Evolutionary conservation across 345 rosid species (phyloP), one percentile per base, ranked within the genome.

Genomic region (Hevea brasiliensis): DNA sequence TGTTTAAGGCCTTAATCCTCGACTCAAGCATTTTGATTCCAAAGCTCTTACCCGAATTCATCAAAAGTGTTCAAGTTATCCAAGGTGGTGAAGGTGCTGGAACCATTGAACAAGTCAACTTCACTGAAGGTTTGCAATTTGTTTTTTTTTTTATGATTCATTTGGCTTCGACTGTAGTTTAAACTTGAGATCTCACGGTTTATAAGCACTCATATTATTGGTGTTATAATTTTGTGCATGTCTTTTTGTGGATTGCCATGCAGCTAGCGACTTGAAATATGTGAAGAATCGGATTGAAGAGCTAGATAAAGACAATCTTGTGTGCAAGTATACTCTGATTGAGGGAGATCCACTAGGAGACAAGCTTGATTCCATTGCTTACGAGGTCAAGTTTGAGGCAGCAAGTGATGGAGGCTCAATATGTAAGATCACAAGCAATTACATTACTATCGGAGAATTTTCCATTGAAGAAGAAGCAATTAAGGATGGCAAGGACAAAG

Each of bases 101-200:
- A 35, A 80, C 67, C 68, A 75, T 80, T n/a, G 83, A 83, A 35
- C 80, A 77, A 68, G 55, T 80, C 69, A 80, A 80, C 50, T 80
- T 77, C 75, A 69, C 76, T 3, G 21, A 58, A 74, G 84, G 84
- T 74, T 29, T 21, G 29, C n/a, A 15, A 47, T 29, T 14, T 1
- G 6, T n/a, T n/a, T n/a, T n/a, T n/a, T 32, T 4, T 32, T 32
- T 32, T 32, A 32, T 32, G 37, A 4, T 32, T 32, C 37, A 32
- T 47, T 47, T 47, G 13, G 2, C 13, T n/a, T n/a, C n/a, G n/a
- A 8, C 7, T 5, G 9, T n/a, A 20, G 1, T n/a, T 21, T n/a
- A n/a, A n/a, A n/a, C n/a, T n/a, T n/a, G n/a, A n/a, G n/a, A n/a
- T n/a, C n/a, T n/a, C n/a, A n/a, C n/a, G n/a, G n/a, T n/a, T n/a